These are phyloP conservation scores for Eragrostis tef DNA, from an alignment of 202 grass and related monocot species.

Conservation along the genomic window DNA sequence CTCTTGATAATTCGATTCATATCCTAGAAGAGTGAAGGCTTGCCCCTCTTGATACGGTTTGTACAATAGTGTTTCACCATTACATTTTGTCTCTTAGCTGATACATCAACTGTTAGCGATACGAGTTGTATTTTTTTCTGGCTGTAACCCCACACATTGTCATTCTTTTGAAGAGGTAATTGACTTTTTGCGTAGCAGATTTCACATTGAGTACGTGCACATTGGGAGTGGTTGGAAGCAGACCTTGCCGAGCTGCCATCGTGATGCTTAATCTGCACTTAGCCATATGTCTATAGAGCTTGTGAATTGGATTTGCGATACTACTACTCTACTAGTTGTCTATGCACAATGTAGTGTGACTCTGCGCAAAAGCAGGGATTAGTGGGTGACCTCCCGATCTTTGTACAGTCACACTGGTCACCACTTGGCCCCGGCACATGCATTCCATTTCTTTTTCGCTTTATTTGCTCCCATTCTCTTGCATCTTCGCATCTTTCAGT, in stretches of 20 bases:
- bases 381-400: background rate
- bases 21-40: conserved; percentile 30
- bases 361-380: conserved; percentile 14
- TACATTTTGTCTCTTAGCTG: conserved; percentile 35
- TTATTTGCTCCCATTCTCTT: conserved; percentile 9
- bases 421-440: background rate
- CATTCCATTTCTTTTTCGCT: conserved; percentile 12
- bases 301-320: background rate
- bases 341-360: conserved; percentile 32
- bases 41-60: conserved; percentile 38
- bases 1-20: conserved; percentile 19
- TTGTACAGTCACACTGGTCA: conserved; percentile 30
- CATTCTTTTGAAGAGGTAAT: conserved; percentile 39
- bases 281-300: conserved; percentile 17
- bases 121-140: conserved; percentile 32
- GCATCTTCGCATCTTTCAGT: conserved; percentile 25
- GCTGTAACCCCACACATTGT: conserved; percentile 36
- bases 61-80: conserved; percentile 41
- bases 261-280: background rate
- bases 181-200: conserved; percentile 15
- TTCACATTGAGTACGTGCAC: background rate
- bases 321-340: background rate
- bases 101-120: conserved; percentile 39
- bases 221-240: conserved; percentile 10
- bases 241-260: background rate